Evolutionary conservation across 2,329 filamentous ascomycete genomes (phyloP), one percentile per base, ranked within the genome.

Genomic region (Rutstroemia sp.): DNA sequence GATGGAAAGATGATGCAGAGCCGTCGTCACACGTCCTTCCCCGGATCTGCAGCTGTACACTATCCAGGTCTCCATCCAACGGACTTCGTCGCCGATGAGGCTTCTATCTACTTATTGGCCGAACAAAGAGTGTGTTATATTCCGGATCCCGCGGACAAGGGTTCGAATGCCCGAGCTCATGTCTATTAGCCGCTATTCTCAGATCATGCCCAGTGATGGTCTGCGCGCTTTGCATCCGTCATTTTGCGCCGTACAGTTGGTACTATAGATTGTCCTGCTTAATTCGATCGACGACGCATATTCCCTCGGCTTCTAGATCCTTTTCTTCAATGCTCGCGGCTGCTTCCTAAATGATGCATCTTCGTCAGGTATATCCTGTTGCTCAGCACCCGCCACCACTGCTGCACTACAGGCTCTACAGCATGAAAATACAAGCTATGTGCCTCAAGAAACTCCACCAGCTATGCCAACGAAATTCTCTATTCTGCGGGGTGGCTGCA

Each of bases 381-480:
- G 30, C 9, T 10, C 51, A 54, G 23, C 30, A 23, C 23, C 46
- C n/a, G 48, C 19, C 51, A 34, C 30, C 30, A 34, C 10, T 19
- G n/a, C 34, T 54, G 45, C 34, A 54, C 27, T 42, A 10, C 21
- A 48, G 39, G 19, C 14, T 30, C 25, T 48, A 48, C 51, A 48
- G 25, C 25, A 27, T 27, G 25, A 27, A 38, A 27, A 25, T 45
- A 48, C 42, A 14, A 19, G 19, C 21, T 48, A 38, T 42, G 46
- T 27, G 23, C 48, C 48, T 48, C 17, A 39, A 53, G 51, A 38
- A 38, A 37, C 27, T 34, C 9, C 12, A 9, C 30, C 30, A 34
- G 30, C 64, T 63, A 48, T 60, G 63, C 59, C 49, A 41, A 41
- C 58, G 63, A 59, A 59, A 48, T 44, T 41, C 14, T 9, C 9